Evolutionary conservation across 23 red algal genomes (phyloP), one percentile per base, ranked within the genome.

Genomic region (Gracilaria gracilis): DNA sequence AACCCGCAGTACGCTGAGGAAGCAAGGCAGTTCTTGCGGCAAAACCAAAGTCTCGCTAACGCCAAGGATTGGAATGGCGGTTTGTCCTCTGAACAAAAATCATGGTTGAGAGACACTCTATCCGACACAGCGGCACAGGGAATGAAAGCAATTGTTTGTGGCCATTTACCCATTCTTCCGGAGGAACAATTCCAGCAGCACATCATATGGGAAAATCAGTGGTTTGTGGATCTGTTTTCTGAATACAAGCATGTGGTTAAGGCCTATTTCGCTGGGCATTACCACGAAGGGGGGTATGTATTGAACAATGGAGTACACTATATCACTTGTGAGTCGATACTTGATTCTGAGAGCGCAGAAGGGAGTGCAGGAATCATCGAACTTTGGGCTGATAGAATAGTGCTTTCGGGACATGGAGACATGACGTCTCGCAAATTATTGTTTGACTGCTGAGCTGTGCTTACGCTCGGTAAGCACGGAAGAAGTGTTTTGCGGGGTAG

Each of bases 241-340:
- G 86, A 82, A 17, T 86, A 85, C 57, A 51, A 57, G 36, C 70
- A 80, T 42, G 80, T 92, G 6, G 94, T 96, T 19, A 79, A 82
- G 62, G 86, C 86, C 8, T 96, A 96, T 83, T 96, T 96, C 72
- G 75, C 85, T 24, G 94, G 94, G 27, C 94, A 96, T 58, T 84
- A 83, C 76, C 94, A 96, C 71, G 15, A 59, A 24, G 94, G 87
- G 21, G 83, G 87, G 13, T 84, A 88, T 50, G 58, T 83, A 9
- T 29, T 33, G 61, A 42, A 57, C 21, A 79, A 79, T 51, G 94
- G 88, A 6, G 69, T 96, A 17, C 86, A 96, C 40, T 86, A 96
- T 47, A 55, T 96, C 0, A 92, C 79, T n/a, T 96, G 91, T 67
- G 81, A 84, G 50, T 82, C 80, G 0, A 82, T 96, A 16, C 61